Percentiles rank a stretch among this genome's conserved stretches.
These are phyloP conservation scores for Dissoconium aciculare DNA, from an alignment of 2,329 filamentous ascomycete genomes.

Conservation along the genomic window DNA sequence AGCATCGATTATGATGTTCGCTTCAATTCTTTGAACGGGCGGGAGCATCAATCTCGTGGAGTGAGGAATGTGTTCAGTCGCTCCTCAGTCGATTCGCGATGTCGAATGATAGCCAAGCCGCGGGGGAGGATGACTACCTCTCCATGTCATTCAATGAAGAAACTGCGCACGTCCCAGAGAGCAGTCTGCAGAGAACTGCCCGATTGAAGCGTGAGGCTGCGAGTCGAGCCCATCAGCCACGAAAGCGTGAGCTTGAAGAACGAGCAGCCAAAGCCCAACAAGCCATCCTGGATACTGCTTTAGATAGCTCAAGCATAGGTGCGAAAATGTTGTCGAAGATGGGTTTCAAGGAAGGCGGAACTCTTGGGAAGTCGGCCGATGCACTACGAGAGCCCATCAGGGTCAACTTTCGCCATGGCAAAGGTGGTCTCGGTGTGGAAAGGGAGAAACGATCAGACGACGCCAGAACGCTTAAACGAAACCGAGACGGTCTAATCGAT, in stretches of 20 bases:
- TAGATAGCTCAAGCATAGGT: slow-evolving; percentile 55
- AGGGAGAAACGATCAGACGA: slow-evolving; percentile 54
- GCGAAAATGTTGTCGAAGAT: slow-evolving; percentile 95
- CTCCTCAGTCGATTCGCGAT: no score
- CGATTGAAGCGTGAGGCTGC: slow-evolving; percentile 45
- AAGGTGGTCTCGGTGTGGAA: slow-evolving; percentile 71
- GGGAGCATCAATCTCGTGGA: no score
- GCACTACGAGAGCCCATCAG: slow-evolving; percentile 57
- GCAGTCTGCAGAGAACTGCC: slow-evolving; percentile 44
- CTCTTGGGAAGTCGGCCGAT: slow-evolving; percentile 48
- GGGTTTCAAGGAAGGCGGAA: slow-evolving; percentile 66
- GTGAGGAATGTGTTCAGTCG: no score
- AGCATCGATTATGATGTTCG: no score
- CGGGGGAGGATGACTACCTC: slow-evolving; percentile 93
- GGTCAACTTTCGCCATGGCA: slow-evolving; percentile 61
- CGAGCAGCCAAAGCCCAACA: slow-evolving; percentile 71
- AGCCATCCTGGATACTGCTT: slow-evolving; percentile 59
- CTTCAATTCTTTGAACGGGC: no score
- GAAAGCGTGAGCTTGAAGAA: slow-evolving; percentile 23
- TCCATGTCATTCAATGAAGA: slow-evolving; percentile 71
- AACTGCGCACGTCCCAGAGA: slow-evolving; percentile 41
- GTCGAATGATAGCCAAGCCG: no score
- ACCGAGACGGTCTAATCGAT: slow-evolving; percentile 42
- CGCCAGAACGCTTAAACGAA: slow-evolving; percentile 47
- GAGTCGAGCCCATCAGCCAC: slow-evolving; percentile 48